These are phyloP conservation scores for Globisporangium carolinianum DNA, from an alignment of 352 stramenopile genomes.

Conservation along the genomic window DNA sequence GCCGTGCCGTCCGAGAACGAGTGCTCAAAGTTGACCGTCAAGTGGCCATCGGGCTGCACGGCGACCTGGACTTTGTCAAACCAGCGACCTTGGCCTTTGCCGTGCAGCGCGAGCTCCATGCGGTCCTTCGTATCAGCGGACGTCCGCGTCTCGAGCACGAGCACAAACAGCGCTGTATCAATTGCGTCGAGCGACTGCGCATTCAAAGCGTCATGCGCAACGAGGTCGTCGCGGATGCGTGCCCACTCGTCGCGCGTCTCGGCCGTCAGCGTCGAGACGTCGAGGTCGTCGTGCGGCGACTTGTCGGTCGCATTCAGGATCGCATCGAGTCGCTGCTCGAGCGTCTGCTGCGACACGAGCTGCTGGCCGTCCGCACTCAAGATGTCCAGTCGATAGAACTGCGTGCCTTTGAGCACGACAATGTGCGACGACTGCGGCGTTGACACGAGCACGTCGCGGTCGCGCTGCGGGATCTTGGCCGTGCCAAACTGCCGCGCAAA, in stretches of 20 bases:
- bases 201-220: constrained; percentile 63
- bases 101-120: constrained; percentile 79
- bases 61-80: constrained; percentile 93
- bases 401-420: constrained; percentile 81
- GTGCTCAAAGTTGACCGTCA: constrained; percentile 94
- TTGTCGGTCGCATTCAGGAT: constrained; percentile 59
- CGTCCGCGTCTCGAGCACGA: constrained; percentile 81
- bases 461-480: constrained; percentile 66
- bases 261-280: constrained; percentile 73
- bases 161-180: constrained; percentile 86
- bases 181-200: constrained; percentile 66
- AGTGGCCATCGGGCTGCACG: constrained; percentile 68
- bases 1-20: constrained; percentile 90
- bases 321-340: constrained; percentile 55
- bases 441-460: constrained; percentile 69
- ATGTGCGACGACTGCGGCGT: constrained; percentile 81
- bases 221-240: constrained; percentile 59
- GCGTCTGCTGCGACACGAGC: constrained; percentile 59
- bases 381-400: constrained; percentile 81
- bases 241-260: constrained; percentile 86
- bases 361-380: constrained; percentile 79
- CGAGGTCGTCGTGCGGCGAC: constrained; percentile 41
- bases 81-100: constrained; percentile 80
- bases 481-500: constrained; percentile 86
- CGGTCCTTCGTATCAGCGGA: constrained; percentile 62